phyloP scores from a whole-genome alignment of 176 grass and related monocot genomes.

The Aegilops umbellulata region DNA sequence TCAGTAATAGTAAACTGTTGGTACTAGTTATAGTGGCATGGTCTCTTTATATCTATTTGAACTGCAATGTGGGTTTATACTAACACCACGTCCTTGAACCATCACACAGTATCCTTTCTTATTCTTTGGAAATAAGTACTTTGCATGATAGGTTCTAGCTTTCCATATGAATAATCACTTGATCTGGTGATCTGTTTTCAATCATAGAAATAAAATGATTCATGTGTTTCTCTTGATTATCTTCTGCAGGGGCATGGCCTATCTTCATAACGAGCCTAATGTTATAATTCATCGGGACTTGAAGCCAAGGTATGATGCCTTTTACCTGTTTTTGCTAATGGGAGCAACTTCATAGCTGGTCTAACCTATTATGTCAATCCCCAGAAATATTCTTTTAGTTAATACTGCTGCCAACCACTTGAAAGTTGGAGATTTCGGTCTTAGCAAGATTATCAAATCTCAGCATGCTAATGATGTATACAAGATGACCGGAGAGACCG shows the following conservation, averaged over 20 bases:
- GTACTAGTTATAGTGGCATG: neutral
- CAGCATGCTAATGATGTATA: slow-evolving; percentile 92
- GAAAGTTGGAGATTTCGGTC: slow-evolving; percentile 98
- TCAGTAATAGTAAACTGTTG: neutral
- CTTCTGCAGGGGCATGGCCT: slow-evolving; percentile 87
- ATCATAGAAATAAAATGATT: neutral
- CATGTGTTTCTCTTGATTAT: slow-evolving; percentile 17
- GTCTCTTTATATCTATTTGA: neutral
- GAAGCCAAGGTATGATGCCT: slow-evolving; percentile 75
- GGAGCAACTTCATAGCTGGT: neutral
- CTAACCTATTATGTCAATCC: slow-evolving; percentile 35
- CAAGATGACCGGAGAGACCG: slow-evolving; percentile 98
- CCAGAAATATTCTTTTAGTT: slow-evolving; percentile 96
- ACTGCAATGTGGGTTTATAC: neutral
- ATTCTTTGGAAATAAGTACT: neutral
- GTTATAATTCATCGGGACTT: slow-evolving; percentile 96
- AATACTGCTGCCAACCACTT: slow-evolving; percentile 93
- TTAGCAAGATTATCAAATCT: slow-evolving; percentile 94
- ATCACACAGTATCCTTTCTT: neutral
- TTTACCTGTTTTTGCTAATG: slow-evolving; percentile 19
- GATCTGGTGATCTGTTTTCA: neutral
- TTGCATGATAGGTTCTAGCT: neutral
- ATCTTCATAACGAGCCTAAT: slow-evolving; percentile 99
- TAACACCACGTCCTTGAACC: neutral
- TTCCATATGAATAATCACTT: neutral